These are phyloP conservation scores for Tetrapisispora iriomotensis DNA, from an alignment of 805 yeast genomes.

Conservation along the genomic window DNA sequence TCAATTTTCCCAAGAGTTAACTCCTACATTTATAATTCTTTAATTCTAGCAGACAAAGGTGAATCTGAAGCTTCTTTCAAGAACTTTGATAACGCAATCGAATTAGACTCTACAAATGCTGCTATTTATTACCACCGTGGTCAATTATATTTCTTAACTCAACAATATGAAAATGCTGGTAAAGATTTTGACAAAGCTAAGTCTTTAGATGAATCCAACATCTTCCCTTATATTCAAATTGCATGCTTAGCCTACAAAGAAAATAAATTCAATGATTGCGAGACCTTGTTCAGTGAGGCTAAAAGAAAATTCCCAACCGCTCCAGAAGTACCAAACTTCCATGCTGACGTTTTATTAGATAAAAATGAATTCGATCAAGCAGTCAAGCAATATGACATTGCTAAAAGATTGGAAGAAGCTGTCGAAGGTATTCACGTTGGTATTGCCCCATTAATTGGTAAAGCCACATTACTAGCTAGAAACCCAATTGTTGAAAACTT, in stretches of 20 bases:
- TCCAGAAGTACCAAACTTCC: slow-evolving; percentile 90
- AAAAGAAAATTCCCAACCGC: slow-evolving; percentile 69
- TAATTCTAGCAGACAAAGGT: slow-evolving; percentile 73
- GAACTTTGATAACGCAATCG: slow-evolving; percentile 64
- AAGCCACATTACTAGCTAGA: slow-evolving; percentile 64
- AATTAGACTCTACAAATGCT: slow-evolving; percentile 57
- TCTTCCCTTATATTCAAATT: slow-evolving; percentile 80
- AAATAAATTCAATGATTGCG: slow-evolving; percentile 44
- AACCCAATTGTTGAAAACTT: slow-evolving; percentile 37
- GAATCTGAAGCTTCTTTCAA: slow-evolving; percentile 57
- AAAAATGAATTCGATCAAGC: slow-evolving; percentile 65
- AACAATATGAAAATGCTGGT: slow-evolving; percentile 64
- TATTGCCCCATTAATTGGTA: slow-evolving; percentile 81
- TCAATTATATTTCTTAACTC: slow-evolving; percentile 77
- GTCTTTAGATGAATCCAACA: slow-evolving; percentile 61
- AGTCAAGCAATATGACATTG: slow-evolving; percentile 71
- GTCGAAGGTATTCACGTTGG: slow-evolving; percentile 66
- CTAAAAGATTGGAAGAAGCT: slow-evolving; percentile 71
- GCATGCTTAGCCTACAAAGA: slow-evolving; percentile 87
- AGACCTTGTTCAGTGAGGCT: slow-evolving; percentile 57
- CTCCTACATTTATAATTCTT: slow-evolving; percentile 72
- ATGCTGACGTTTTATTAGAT: slow-evolving; percentile 88
- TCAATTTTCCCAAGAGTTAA: slow-evolving; percentile 65
- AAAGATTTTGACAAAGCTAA: slow-evolving; percentile 67
- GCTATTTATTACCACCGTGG: slow-evolving; percentile 92